Base-by-base conservation (phyloP, 805 yeast genomes). In the Citeromyces nyonsensis region DNA sequence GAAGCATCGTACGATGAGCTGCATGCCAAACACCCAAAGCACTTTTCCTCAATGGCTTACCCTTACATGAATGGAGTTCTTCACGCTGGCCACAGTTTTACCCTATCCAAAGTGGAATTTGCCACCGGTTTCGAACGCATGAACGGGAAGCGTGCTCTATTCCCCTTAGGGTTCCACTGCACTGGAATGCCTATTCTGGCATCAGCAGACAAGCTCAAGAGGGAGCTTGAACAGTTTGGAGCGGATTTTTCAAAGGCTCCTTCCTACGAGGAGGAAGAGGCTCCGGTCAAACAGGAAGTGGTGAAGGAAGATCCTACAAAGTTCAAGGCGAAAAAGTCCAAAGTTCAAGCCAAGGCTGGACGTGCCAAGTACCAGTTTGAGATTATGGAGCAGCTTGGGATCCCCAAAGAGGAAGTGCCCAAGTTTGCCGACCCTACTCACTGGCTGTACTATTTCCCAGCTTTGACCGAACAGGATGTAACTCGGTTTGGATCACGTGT, bases 61-160 rank as follows among this genome's bases (percentile, higher is more conserved):
- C 99, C 99, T 29, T 91, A 91, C 59, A 88, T 88, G 96, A 91
- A 91, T 57, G 99, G 99, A 63, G 91, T 82, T 32, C 65, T 91
- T 42, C 99, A 91, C 45, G 96, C 95, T 32, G 99, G 99, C 38
- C 99, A 91, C 56, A 73, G 85, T 44, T 91, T 88, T 63, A 91
- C 97, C 25, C 64, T 88, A 40, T 83, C 96, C 33, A 91, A 91
- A 60, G 88, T 74, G 33, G 98, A 91, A 56, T 91, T 78, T 52
- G 76, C 86, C 30, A 66, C 81, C 35, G 97, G 97, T 35, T 91
- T 79, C 51, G 95, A 91, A 63, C 75, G 96, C 59, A 80, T 91
- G 88, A 69, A 69, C 49, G 97, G 96, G 43, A 83, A 79, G 58
- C 70, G 80, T 45, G 95, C 95, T 25, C 62, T 86, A 38, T 91